Evolutionary conservation across 352 stramenopile species (phyloP).

Genomic region (Phytophthora parvispora): DNA sequence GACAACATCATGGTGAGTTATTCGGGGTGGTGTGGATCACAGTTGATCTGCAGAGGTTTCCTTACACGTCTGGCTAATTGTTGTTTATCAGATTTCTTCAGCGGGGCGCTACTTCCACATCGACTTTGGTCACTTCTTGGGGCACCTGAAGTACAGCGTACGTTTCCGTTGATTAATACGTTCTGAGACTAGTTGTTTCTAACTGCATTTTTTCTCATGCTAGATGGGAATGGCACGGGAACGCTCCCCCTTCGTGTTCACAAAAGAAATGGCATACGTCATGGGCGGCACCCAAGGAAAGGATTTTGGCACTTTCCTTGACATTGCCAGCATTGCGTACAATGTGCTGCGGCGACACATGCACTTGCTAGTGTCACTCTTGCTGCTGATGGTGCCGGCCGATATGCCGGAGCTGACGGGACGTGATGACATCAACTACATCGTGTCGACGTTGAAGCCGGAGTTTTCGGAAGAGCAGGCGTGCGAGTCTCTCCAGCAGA

Average conservation of each 20-base stretch:
- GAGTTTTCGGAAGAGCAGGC: conserved; percentile 73
- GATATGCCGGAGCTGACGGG: conserved; percentile 85
- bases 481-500: conserved; percentile 63
- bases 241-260: conserved; percentile 89
- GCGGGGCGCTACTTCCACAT: conserved; percentile 89
- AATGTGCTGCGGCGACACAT: conserved; percentile 85
- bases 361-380: conserved; percentile 81
- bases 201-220: neutral
- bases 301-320: conserved; percentile 69
- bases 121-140: conserved; percentile 88
- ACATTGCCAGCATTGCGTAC: conserved; percentile 73
- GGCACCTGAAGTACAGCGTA: conserved; percentile 78
- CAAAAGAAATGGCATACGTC: conserved; percentile 87
- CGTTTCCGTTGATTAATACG: neutral
- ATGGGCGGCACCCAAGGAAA: conserved; percentile 71
- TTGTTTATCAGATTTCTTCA: conserved; percentile 56
- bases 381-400: conserved; percentile 87
- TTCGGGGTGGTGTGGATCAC: neutral
- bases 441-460: conserved; percentile 70
- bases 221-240: conserved; percentile 83
- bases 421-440: conserved; percentile 85
- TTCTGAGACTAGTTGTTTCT: neutral
- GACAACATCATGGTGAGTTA: conserved; percentile 96
- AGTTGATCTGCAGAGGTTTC: neutral
- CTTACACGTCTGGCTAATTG: neutral